Conservation (phyloP, 139 green algal genomes). For the Bryopsis sp. region DNA sequence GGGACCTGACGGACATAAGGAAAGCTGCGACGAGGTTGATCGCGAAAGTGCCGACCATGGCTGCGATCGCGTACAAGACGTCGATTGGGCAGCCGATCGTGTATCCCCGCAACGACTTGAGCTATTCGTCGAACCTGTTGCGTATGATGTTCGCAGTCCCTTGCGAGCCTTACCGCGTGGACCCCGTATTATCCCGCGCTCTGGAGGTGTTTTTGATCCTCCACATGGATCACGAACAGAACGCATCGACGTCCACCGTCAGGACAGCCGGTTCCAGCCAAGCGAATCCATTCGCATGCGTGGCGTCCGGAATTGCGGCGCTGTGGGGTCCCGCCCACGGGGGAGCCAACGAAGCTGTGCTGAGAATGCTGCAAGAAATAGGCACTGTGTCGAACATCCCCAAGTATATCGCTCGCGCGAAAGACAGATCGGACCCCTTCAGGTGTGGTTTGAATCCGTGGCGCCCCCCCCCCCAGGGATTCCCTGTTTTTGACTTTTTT, state of each 20-base stretch:
- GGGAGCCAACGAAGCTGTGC: slow-evolving; percentile 59
- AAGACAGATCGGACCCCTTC: slow-evolving; percentile 46
- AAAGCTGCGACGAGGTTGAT: slow-evolving; percentile 44
- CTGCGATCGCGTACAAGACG: slow-evolving; percentile 56
- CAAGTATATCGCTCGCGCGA: slow-evolving; percentile 35
- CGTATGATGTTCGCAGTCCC: slow-evolving; percentile 37
- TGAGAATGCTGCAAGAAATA: slow-evolving; percentile 47
- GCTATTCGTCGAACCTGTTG: slow-evolving; percentile 56
- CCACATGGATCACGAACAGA: slow-evolving; percentile 12
- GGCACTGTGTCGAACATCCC: slow-evolving; percentile 33
- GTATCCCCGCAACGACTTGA: slow-evolving; percentile 53
- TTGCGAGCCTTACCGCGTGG: slow-evolving; percentile 7
- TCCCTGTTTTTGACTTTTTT: too few species aligned
- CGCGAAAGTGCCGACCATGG: slow-evolving; percentile 59
- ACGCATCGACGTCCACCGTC: slow-evolving; percentile 12
- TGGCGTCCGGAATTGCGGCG: slow-evolving; percentile 53
- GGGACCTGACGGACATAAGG: slow-evolving; percentile 36
- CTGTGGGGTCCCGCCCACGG: slow-evolving; percentile 65
- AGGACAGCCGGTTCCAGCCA: slow-evolving; percentile 38
- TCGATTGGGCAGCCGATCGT: slow-evolving; percentile 48
- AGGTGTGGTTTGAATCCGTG: too few species aligned
- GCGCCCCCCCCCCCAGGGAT: too few species aligned
- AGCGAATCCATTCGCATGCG: slow-evolving; percentile 63
- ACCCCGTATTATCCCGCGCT: not conserved
- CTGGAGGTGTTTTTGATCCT: slow-evolving; percentile 10